Evolutionary conservation across 495 filamentous ascomycete genomes (phyloP), one percentile per base, ranked within the genome.

Genomic region (Aspergillus biplanus): DNA sequence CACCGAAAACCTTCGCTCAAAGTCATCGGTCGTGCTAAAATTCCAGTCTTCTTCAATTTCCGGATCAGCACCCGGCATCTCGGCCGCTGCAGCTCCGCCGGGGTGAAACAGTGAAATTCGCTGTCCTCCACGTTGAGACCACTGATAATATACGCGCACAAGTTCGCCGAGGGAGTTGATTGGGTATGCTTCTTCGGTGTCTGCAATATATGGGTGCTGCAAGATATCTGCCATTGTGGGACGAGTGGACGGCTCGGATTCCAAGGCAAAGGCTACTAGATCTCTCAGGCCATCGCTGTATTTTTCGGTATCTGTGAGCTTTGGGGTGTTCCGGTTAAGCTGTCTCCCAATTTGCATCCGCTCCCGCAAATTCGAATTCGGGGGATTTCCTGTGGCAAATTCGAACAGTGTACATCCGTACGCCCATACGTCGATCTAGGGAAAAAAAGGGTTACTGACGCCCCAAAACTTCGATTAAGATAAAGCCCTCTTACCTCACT

Each of bases 401-500:
- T 99, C 95, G 66, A 87, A 94, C 1, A 96, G 76, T 47, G 96
- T 93, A 61, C 92, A 92, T 15, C 93, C 94, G 73, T 92, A 96
- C 1, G 94, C 92, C 95, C 95, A 99, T 46, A 96, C 92, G 69
- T 99, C 95, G 61, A 98, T 88, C 75, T 92, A 57, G 37, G 37
- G 11, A 2, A 16, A 57, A 76, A 27, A 80, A 72, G n/a, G 32
- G 27, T 15, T 31, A 27, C 21, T 27, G 21, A 39, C 1, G 4
- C 47, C 15, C 16, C 32, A n/a, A 4, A 21, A n/a, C 21, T 35
- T 21, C 8, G 7, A 33, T 12, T 3, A 21, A 33, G 15, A 49
- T 18, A 42, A 18, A 48, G 63, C 2, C 27, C 27, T 47, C 71
- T 62, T 62, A 81, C 80, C 67, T 90, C 87, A 31, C 79, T 86